These are phyloP conservation scores for Paracoccidioides brasiliensis DNA, from an alignment of 2,329 filamentous ascomycete genomes.

Conservation along the genomic window DNA sequence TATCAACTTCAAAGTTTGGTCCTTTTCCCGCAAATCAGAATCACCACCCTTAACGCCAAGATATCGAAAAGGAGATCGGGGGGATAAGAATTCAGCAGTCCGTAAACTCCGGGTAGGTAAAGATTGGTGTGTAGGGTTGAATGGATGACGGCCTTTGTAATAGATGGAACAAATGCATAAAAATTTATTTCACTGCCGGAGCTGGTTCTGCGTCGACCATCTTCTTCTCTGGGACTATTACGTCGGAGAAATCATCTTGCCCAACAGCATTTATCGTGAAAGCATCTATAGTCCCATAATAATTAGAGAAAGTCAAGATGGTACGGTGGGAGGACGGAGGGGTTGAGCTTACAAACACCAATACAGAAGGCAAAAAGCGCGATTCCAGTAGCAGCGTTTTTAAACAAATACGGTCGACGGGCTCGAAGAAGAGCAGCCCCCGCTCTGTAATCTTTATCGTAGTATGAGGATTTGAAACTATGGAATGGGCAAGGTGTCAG, in stretches of 20 bases:
- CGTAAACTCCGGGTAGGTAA: not conserved
- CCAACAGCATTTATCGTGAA: constrained; percentile 74
- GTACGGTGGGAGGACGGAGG: not conserved
- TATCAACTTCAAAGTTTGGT: not conserved
- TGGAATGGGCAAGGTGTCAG: not conserved
- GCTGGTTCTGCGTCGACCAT: not conserved
- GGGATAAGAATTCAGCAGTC: not conserved
- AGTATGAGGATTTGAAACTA: constrained; percentile 69
- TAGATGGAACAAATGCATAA: not conserved
- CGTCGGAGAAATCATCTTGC: constrained; percentile 94
- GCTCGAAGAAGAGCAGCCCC: constrained; percentile 82
- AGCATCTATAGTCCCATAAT: constrained; percentile 37
- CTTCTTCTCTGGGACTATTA: constrained; percentile 63
- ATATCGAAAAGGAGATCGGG: not conserved
- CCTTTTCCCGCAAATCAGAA: not conserved
- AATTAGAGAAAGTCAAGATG: not conserved
- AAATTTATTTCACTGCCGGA: not conserved
- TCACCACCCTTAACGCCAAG: not conserved
- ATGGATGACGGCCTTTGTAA: not conserved
- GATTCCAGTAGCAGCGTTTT: constrained; percentile 73
- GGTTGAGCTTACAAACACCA: constrained; percentile 65
- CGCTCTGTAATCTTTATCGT: constrained; percentile 75
- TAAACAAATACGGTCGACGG: constrained; percentile 79
- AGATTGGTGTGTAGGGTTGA: not conserved
- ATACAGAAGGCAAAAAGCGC: constrained; percentile 62